phyloP scores from a whole-genome alignment of 2,329 filamentous ascomycete genomes.

The Fonsecaea erecta region DNA sequence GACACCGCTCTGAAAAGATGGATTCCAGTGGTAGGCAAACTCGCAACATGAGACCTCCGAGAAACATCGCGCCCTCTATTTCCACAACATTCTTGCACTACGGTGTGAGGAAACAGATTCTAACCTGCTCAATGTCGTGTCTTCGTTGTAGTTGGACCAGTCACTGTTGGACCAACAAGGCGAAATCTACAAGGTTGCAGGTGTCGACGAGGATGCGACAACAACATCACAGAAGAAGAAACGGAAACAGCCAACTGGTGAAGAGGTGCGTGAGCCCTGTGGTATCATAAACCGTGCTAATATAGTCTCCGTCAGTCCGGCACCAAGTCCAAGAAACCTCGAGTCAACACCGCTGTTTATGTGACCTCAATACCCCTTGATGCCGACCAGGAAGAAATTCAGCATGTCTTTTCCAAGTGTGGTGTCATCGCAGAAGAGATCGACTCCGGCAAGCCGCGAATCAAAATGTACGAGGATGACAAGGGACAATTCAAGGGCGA shows the following conservation, averaged over 20 bases:
- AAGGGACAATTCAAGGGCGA: slow-evolving; percentile 90
- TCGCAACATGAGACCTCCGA: slow-evolving; percentile 24
- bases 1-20: slow-evolving; percentile 73
- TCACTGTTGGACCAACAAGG: slow-evolving; percentile 64
- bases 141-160: slow-evolving; percentile 59
- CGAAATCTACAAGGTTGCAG: slow-evolving; percentile 63
- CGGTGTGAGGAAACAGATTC: slow-evolving; percentile 33
- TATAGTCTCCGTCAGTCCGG: slow-evolving; percentile 40
- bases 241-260: slow-evolving; percentile 56
- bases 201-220: slow-evolving; percentile 62
- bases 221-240: slow-evolving; percentile 53
- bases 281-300: not conserved
- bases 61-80: slow-evolving; percentile 18
- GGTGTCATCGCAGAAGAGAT: slow-evolving; percentile 95
- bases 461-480: slow-evolving; percentile 89
- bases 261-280: slow-evolving; percentile 51
- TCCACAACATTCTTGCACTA: slow-evolving; percentile 25
- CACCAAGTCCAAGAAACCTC: slow-evolving; percentile 46
- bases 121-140: slow-evolving; percentile 30
- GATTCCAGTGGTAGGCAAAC: slow-evolving; percentile 65
- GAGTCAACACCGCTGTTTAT: slow-evolving; percentile 86
- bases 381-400: slow-evolving; percentile 77
- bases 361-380: slow-evolving; percentile 85
- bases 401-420: slow-evolving; percentile 82
- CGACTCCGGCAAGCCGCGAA: slow-evolving; percentile 81